A percentile compares a stretch with the other conserved stretches of the same genome.
Conservation (phyloP, 805 yeast genomes). For the Starmerella riodocensis region DNA sequence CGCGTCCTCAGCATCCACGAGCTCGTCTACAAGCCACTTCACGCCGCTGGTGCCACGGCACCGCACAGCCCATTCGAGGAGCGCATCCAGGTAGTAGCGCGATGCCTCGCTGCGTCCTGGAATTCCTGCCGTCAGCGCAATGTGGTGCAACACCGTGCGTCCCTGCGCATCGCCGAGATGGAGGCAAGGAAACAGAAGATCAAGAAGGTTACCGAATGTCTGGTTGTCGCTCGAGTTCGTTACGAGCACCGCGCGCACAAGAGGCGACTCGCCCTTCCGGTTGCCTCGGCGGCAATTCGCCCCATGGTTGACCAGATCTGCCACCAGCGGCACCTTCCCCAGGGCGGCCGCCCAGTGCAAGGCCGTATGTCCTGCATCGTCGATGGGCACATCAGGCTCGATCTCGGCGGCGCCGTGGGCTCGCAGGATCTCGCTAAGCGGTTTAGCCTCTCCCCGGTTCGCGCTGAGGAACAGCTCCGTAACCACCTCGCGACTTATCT, state of each 20-base stretch:
- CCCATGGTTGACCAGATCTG: constrained; percentile 50
- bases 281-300: constrained; percentile 63
- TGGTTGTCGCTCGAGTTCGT: constrained; percentile 72
- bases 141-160: constrained; percentile 76
- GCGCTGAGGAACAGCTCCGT: constrained; percentile 22
- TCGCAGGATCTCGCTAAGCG: constrained; percentile 13
- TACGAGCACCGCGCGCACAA: constrained; percentile 70
- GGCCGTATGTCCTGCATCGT: constrained; percentile 85
- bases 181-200: constrained; percentile 62
- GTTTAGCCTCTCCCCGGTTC: constrained; percentile 12
- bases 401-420: constrained; percentile 24
- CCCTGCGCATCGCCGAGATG: constrained; percentile 52
- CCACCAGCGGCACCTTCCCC: constrained; percentile 61
- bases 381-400: constrained; percentile 68
- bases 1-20: constrained; percentile 78
- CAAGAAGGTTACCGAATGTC: constrained; percentile 57
- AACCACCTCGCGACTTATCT: constrained; percentile 14
- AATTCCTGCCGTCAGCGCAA: constrained; percentile 66
- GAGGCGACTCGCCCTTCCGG: constrained; percentile 73
- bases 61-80: constrained; percentile 65
- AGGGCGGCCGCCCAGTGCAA: constrained; percentile 93
- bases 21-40: constrained; percentile 44
- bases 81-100: constrained; percentile 56
- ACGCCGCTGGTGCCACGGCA: constrained; percentile 35
- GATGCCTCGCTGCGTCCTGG: constrained; percentile 61